A percentile compares a stretch with the other conserved stretches of the same genome.
phyloP scores from a whole-genome alignment of 78 protist species.

The Cavenderia fasciculata region DNA sequence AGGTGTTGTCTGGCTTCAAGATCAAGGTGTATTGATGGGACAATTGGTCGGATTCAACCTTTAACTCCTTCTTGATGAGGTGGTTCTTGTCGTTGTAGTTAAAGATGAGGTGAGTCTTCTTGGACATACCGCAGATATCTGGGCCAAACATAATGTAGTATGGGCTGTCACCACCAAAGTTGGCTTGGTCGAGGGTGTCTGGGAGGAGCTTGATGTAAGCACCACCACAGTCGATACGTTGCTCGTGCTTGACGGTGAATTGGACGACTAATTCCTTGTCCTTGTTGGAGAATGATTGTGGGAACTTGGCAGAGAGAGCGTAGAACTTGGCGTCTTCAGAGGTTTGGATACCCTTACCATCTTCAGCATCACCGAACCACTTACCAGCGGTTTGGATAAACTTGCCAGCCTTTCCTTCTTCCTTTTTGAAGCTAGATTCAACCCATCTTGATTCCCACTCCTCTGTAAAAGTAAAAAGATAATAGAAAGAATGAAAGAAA shows the following conservation, averaged over 20 bases:
- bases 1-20: constrained; percentile 95
- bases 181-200: constrained; percentile 65
- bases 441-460: constrained; percentile 90
- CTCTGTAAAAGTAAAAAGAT: neutral
- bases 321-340: constrained; percentile 92
- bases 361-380: constrained; percentile 82
- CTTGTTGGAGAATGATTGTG: constrained; percentile 84
- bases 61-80: constrained; percentile 86
- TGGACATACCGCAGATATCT: constrained; percentile 93
- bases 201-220: constrained; percentile 97
- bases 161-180: constrained; percentile 90
- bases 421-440: constrained; percentile 61
- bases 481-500: neutral
- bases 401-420: constrained; percentile 86
- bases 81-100: constrained; percentile 93
- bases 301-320: constrained; percentile 85
- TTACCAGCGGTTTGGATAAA: constrained; percentile 87
- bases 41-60: constrained; percentile 87
- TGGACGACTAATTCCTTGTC: constrained; percentile 90
- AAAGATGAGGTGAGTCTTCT: constrained; percentile 93
- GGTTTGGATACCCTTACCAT: constrained; percentile 91
- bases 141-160: constrained; percentile 98
- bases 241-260: constrained; percentile 96
- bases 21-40: constrained; percentile 99
- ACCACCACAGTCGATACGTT: constrained; percentile 96